Percentiles rank a stretch among this genome's conserved stretches.
Evolutionary conservation across 208 protist species (phyloP).

Genomic region (Wallacemonas sp.): DNA sequence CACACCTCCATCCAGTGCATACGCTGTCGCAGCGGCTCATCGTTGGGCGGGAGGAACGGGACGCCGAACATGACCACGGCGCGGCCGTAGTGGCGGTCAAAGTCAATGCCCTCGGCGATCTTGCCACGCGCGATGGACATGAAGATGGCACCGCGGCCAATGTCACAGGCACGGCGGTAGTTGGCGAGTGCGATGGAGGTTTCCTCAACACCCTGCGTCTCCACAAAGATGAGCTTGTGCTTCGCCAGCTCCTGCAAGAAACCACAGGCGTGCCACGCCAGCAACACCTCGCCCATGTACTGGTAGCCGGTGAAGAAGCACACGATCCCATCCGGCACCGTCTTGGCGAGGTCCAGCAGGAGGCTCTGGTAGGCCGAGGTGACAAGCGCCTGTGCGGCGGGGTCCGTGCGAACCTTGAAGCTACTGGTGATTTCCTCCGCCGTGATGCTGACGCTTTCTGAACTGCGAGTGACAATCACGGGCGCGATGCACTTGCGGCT

Average conservation of each 20-base stretch:
- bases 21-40: slow-evolving; percentile 93
- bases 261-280: slow-evolving; percentile 91
- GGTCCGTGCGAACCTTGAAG: slow-evolving; percentile 86
- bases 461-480: slow-evolving; percentile 90
- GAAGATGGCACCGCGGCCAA: slow-evolving; percentile 98
- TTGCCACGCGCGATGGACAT: slow-evolving; percentile 98
- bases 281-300: slow-evolving; percentile 94
- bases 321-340: slow-evolving; percentile 98
- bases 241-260: slow-evolving; percentile 93
- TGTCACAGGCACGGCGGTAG: slow-evolving; percentile 97
- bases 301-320: slow-evolving; percentile 98
- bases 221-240: slow-evolving; percentile 99
- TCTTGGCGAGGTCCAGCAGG: slow-evolving; percentile 92
- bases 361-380: slow-evolving; percentile 96
- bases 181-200: slow-evolving; percentile 97
- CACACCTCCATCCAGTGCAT: slow-evolving; percentile 97
- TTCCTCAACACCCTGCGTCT: slow-evolving; percentile 97
- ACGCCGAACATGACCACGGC: slow-evolving; percentile 98
- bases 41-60: slow-evolving; percentile 94
- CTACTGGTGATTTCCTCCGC: slow-evolving; percentile 89
- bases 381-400: slow-evolving; percentile 86
- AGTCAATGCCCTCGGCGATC: slow-evolving; percentile 99
- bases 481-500: slow-evolving; percentile 96
- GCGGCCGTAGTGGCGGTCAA: slow-evolving; percentile 97
- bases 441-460: slow-evolving; percentile 88